A percentile compares a stretch with the other conserved stretches of the same genome.
phyloP scores from a whole-genome alignment of 2,329 filamentous ascomycete genomes.

The Furcasterigmium sp. region DNA sequence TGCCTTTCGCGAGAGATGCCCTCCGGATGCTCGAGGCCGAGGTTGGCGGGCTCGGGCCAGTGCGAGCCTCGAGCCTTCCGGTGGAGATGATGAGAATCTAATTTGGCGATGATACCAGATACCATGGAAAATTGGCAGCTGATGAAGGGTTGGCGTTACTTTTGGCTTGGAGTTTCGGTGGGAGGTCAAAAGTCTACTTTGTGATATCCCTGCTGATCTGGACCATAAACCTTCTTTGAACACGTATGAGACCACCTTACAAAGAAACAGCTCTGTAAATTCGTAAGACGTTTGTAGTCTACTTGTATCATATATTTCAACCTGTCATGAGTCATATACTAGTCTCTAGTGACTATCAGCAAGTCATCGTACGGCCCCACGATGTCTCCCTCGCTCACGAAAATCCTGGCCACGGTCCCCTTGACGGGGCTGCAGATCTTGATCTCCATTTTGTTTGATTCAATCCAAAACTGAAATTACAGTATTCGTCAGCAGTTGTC shows the following conservation, averaged over 20 bases:
- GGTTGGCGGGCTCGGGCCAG: conserved; percentile 10
- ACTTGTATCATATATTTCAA: no score
- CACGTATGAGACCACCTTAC: no score
- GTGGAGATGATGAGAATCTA: conserved; percentile 10
- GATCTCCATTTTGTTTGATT: conserved; percentile 33
- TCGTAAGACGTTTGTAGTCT: no score
- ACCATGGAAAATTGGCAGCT: no score
- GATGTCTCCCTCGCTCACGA: conserved; percentile 20
- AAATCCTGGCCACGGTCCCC: conserved; percentile 19
- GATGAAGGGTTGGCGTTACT: no score
- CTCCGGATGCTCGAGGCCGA: conserved; percentile 28
- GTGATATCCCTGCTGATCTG: no score
- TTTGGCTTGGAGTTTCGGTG: no score
- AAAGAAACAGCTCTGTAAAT: no score
- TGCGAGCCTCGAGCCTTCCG: conserved; percentile 5
- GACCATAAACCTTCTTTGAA: no score
- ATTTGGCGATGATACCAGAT: background rate
- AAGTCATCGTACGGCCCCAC: conserved; percentile 22
- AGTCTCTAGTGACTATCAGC: conserved; percentile 13
- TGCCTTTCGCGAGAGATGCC: conserved; percentile 32
- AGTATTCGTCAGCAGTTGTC: background rate
- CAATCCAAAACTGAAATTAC: conserved; percentile 19
- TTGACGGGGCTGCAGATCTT: conserved; percentile 21
- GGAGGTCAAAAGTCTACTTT: no score
- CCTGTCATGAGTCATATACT: background rate